Evolutionary conservation across 805 yeast genomes (phyloP).

Genomic region (Barnettozyma botsteinii): DNA sequence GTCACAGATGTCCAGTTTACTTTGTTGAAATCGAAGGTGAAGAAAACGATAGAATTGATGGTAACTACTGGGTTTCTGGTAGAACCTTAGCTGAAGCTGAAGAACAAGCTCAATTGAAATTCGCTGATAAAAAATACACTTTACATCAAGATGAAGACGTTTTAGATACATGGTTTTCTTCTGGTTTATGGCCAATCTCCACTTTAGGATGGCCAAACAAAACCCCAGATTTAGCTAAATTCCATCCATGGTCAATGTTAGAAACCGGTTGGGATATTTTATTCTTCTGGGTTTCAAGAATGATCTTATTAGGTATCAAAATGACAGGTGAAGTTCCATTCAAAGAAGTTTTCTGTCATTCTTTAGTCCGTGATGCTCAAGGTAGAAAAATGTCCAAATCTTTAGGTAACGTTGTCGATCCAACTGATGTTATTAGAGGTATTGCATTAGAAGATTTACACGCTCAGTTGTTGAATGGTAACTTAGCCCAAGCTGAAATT

Average conservation of each 20-base stretch:
- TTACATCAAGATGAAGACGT: slow-evolving; percentile 97
- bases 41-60: slow-evolving; percentile 49
- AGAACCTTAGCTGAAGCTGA: slow-evolving; percentile 78
- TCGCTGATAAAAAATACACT: slow-evolving; percentile 62
- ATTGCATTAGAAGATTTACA: slow-evolving; percentile 74
- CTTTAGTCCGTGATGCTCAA: slow-evolving; percentile 97
- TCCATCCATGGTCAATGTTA: slow-evolving; percentile 87
- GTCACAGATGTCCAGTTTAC: slow-evolving; percentile 97
- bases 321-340: slow-evolving; percentile 89
- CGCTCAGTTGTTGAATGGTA: slow-evolving; percentile 71
- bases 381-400: slow-evolving; percentile 99
- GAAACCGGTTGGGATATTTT: slow-evolving; percentile 99
- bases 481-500: slow-evolving; percentile 83
- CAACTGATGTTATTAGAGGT: slow-evolving; percentile 90
- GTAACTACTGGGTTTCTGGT: slow-evolving; percentile 87
- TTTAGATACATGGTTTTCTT: slow-evolving; percentile 97
- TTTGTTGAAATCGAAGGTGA: slow-evolving; percentile 77
- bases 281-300: slow-evolving; percentile 98
- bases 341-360: slow-evolving; percentile 96
- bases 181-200: slow-evolving; percentile 97
- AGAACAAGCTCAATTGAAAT: slow-evolving; percentile 69
- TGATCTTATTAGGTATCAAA: slow-evolving; percentile 88
- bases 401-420: slow-evolving; percentile 94
- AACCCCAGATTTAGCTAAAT: slow-evolving; percentile 65
- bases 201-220: slow-evolving; percentile 94